Percentiles rank a stretch among this genome's conserved stretches.
phyloP scores from a whole-genome alignment of 306 rosid genomes.

The Sicyos edulis region DNA sequence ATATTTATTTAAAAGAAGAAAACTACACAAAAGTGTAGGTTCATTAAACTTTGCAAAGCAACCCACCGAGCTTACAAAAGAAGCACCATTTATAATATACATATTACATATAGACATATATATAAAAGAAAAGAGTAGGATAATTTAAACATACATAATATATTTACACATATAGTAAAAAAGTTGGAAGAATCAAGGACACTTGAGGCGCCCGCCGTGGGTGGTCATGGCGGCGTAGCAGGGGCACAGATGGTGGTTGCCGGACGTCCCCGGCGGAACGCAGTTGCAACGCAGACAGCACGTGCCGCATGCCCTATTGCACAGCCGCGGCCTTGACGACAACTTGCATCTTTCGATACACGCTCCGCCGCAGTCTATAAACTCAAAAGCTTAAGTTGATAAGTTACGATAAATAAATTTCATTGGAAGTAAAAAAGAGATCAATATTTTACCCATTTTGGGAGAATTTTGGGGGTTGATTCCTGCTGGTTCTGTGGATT shows the following conservation, averaged over 20 bases:
- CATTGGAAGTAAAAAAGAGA: background rate
- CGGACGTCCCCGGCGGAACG: constrained; percentile 69
- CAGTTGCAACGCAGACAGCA: constrained; percentile 64
- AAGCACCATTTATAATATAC: background rate
- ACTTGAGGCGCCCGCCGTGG: constrained; percentile 62
- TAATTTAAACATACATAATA: background rate
- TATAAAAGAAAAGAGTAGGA: background rate
- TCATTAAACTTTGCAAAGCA: no score
- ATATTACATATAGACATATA: no score
- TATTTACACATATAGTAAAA: background rate
- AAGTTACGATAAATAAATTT: background rate
- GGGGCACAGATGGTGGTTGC: constrained; percentile 55
- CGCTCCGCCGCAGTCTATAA: constrained; percentile 34
- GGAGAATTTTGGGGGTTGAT: background rate
- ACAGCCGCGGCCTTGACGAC: constrained; percentile 44
- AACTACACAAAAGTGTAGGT: no score
- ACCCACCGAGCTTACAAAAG: background rate
- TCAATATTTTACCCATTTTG: background rate
- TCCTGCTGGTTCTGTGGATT: background rate
- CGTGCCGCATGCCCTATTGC: constrained; percentile 66
- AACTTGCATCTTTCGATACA: constrained; percentile 41
- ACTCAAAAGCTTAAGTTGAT: background rate
- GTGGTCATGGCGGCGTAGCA: constrained; percentile 62
- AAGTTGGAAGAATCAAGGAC: constrained; percentile 34
- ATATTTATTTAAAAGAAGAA: no score